These are phyloP conservation scores for Aegle marmelos DNA, from an alignment of 345 rosid species.

Conservation along the genomic window DNA sequence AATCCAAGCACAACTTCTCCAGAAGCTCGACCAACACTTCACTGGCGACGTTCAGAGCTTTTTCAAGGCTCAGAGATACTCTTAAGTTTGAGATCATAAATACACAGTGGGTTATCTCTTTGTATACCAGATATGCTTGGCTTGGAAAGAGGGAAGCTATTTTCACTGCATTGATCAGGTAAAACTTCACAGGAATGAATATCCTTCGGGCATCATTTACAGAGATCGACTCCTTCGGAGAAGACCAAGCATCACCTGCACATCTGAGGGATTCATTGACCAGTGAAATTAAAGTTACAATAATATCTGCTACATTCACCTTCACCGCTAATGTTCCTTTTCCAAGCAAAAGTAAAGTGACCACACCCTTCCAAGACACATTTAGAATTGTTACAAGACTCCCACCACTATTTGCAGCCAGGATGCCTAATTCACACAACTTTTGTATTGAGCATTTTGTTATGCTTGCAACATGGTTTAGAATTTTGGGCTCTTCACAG, in stretches of 20 bases:
- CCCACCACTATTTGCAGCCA: conserved; percentile 84
- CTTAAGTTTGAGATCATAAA: conserved; percentile 58
- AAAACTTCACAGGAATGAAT: conserved; percentile 87
- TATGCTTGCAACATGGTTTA: conserved; percentile 43
- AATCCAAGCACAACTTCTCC: conserved; percentile 64
- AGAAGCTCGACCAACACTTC: conserved; percentile 75
- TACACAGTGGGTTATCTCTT: conserved; percentile 51
- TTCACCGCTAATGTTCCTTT: conserved; percentile 42
- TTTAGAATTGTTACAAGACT: conserved; percentile 82
- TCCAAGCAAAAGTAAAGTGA: conserved; percentile 70
- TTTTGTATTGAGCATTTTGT: conserved; percentile 46
- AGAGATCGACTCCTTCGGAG: conserved; percentile 54
- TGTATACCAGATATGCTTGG: conserved; percentile 56
- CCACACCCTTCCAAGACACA: conserved; percentile 92
- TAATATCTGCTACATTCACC: conserved; percentile 62
- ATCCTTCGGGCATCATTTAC: conserved; percentile 75
- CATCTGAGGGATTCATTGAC: conserved; percentile 59
- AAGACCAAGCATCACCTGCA: conserved; percentile 73
- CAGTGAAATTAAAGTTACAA: conserved; percentile 55
- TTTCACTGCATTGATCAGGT: conserved; percentile 76
- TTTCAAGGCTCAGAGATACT: conserved; percentile 50
- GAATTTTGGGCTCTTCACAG: conserved; percentile 27
- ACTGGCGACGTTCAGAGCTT: conserved; percentile 45
- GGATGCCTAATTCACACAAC: conserved; percentile 63
- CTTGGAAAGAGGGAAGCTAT: conserved; percentile 65